Conservation (phyloP, 371 early-diverging fungal species). For the Mortierella sp. region DNA sequence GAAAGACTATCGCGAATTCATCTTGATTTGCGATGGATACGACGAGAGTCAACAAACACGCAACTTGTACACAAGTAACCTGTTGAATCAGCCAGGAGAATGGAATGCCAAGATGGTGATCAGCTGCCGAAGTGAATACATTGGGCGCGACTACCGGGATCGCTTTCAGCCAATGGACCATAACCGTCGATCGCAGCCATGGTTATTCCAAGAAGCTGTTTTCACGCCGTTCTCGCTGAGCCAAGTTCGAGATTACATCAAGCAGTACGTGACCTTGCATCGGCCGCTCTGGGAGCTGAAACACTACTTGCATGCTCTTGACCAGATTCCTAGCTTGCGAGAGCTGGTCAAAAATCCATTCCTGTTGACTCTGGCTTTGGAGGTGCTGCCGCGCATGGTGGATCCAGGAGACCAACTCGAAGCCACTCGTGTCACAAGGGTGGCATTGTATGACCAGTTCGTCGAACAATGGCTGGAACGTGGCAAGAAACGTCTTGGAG, state of each 20-base stretch:
- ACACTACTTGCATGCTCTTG: constrained; percentile 1
- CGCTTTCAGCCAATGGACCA: background rate
- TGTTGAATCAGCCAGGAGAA: too few relatives aligned
- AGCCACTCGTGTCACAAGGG: background rate
- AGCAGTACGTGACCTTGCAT: too few relatives aligned
- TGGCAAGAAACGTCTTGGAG: too few relatives aligned
- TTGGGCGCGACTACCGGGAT: too few relatives aligned
- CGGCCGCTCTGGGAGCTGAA: background rate
- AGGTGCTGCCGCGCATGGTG: constrained; percentile 5
- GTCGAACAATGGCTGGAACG: too few relatives aligned
- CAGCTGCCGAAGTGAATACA: too few relatives aligned
- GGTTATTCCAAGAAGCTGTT: background rate
- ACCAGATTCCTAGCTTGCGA: background rate
- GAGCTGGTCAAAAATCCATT: constrained; percentile 11
- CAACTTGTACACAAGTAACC: too few relatives aligned
- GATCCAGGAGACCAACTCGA: too few relatives aligned
- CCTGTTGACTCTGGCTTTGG: background rate
- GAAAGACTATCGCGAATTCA: background rate
- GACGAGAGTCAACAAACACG: too few relatives aligned
- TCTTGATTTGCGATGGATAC: too few relatives aligned
- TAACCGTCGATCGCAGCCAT: background rate
- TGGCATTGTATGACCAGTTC: constrained; percentile 3
- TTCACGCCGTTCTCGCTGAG: background rate
- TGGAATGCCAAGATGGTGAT: too few relatives aligned
- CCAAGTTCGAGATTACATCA: too few relatives aligned